A percentile compares a stretch with the other conserved stretches of the same genome.
Conservation (phyloP, 177 flowering plant species). For the Vitis hybrid region DNA sequence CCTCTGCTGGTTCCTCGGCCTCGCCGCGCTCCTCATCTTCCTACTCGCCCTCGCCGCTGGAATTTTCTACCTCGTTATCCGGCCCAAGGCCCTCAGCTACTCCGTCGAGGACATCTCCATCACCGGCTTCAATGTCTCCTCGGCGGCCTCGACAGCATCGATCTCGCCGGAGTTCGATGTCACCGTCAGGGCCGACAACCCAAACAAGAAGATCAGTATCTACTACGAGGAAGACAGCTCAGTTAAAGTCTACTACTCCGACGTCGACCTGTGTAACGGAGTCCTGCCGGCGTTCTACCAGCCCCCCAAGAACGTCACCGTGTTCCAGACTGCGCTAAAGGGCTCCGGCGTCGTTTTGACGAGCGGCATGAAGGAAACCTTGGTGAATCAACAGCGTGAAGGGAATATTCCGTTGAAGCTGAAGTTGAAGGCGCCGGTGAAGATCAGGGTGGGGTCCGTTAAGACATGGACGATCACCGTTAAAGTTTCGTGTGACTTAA, state of each 20-base stretch:
- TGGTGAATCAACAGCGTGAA: conserved; percentile 23
- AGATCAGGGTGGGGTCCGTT: conserved; percentile 60
- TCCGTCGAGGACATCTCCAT: conserved; percentile 48
- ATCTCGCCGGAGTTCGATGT: conserved; percentile 66
- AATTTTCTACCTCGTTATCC: conserved; percentile 60
- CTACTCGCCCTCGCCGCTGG: conserved; percentile 45
- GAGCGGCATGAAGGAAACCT: conserved; percentile 7
- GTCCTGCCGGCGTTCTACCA: conserved; percentile 64
- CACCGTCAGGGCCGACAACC: conserved; percentile 58
- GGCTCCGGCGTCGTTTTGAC: conserved; percentile 43
- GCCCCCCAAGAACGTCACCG: conserved; percentile 71
- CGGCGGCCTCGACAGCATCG: conserved; percentile 8
- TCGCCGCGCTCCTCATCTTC: conserved; percentile 16
- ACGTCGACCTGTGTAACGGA: conserved; percentile 44
- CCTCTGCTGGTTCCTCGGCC: conserved; percentile 29
- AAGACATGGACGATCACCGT: conserved; percentile 74
- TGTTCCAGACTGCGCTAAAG: conserved; percentile 38
- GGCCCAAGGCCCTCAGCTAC: conserved; percentile 54
- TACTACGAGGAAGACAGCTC: conserved; percentile 57
- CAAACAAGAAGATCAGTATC: conserved; percentile 64
- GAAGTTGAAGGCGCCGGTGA: conserved; percentile 55
- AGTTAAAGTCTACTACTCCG: conserved; percentile 40
- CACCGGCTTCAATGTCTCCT: conserved; percentile 51
- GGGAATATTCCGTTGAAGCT: conserved; percentile 55
- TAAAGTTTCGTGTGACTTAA: conserved; percentile 58